Evolutionary conservation across 495 filamentous ascomycete species (phyloP).

Genomic region (Tricharina praecox): DNA sequence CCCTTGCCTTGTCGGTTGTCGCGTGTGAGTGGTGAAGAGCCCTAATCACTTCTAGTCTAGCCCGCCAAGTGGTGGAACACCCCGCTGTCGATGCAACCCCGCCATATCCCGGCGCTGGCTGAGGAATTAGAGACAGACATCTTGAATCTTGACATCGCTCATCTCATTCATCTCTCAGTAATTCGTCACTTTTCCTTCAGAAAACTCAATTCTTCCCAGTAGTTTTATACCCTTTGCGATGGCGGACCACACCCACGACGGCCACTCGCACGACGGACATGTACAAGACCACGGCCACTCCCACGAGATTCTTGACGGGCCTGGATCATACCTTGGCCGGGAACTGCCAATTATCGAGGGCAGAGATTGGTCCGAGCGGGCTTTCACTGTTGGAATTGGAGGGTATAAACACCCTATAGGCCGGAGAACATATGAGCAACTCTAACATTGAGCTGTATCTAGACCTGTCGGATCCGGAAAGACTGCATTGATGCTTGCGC

Average conservation of each 20-base stretch:
- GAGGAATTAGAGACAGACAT: no score
- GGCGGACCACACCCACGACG: constrained; percentile 18
- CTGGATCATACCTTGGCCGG: constrained; percentile 73
- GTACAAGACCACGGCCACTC: constrained; percentile 78
- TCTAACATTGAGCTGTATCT: not conserved
- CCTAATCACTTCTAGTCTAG: no score
- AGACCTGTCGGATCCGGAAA: constrained; percentile 96
- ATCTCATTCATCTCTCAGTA: no score
- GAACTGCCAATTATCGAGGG: constrained; percentile 87
- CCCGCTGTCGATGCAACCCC: no score
- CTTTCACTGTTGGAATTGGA: constrained; percentile 91
- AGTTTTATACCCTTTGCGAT: no score
- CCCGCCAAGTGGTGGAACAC: no score
- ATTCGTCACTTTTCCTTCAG: no score
- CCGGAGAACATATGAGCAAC: constrained; percentile 7
- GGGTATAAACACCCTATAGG: constrained; percentile 41
- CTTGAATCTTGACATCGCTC: no score
- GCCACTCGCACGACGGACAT: constrained; percentile 43
- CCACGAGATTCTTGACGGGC: constrained; percentile 89
- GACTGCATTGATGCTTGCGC: constrained; percentile 83
- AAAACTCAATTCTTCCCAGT: no score
- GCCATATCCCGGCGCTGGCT: no score
- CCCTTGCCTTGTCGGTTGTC: no score
- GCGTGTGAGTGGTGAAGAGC: no score
- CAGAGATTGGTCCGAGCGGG: constrained; percentile 73